These are phyloP conservation scores for Nephelium lappaceum DNA, from an alignment of 345 rosid species.

Conservation along the genomic window DNA sequence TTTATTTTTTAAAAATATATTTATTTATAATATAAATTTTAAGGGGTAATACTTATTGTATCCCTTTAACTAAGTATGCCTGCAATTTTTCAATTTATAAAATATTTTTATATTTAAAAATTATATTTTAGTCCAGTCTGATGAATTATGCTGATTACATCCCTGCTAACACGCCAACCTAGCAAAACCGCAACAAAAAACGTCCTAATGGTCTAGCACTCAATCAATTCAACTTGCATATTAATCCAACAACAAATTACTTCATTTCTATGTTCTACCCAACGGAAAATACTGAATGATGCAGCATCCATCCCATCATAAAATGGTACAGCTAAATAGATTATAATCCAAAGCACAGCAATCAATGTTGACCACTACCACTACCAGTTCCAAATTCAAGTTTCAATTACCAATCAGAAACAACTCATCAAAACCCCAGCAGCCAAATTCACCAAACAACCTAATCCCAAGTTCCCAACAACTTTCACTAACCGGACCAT, in stretches of 20 bases:
- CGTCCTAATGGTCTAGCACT: neutral
- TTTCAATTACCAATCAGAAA: constrained; percentile 4
- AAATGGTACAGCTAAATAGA: neutral
- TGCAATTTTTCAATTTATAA: too few species aligned
- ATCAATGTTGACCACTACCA: neutral
- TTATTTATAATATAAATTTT: too few species aligned
- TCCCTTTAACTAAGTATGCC: too few species aligned
- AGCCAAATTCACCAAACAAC: constrained; percentile 9
- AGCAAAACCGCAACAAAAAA: neutral
- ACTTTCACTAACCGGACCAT: constrained; percentile 11
- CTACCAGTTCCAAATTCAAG: neutral
- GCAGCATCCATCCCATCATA: neutral
- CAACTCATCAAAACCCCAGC: neutral
- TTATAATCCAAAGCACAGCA: neutral
- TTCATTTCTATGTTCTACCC: neutral
- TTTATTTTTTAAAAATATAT: too few species aligned
- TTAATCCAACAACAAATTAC: neutral
- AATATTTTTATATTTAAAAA: too few species aligned
- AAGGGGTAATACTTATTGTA: too few species aligned
- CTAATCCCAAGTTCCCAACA: constrained; percentile 11
- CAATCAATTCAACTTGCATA: constrained; percentile 2
- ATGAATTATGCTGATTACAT: too few species aligned
- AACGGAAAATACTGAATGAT: neutral
- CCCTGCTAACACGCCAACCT: too few species aligned
- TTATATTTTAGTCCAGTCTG: too few species aligned